Evolutionary conservation across 306 rosid species (phyloP).

Genomic region (Abrus pulchellus): DNA sequence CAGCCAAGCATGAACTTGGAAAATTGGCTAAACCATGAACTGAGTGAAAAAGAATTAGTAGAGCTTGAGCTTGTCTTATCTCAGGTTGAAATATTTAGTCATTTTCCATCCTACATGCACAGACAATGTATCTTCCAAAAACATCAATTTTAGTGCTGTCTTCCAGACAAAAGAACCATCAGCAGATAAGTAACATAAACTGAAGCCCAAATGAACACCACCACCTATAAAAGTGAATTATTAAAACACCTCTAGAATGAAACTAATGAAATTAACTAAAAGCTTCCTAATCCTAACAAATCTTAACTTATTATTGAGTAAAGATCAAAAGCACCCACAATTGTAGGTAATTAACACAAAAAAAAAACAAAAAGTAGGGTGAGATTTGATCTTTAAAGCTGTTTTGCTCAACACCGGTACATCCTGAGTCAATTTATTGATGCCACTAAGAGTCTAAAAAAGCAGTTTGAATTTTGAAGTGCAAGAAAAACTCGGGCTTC

Average conservation of each 20-base stretch:
- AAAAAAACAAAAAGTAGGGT: not conserved
- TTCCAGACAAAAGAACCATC: not conserved
- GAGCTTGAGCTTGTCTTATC: not conserved
- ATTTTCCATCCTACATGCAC: not conserved
- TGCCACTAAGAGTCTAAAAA: not conserved
- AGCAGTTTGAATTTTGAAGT: not conserved
- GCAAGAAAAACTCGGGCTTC: not conserved
- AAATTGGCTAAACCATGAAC: constrained; percentile 2
- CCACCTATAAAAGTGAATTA: not conserved
- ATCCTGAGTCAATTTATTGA: constrained; percentile 5
- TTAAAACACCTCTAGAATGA: not conserved
- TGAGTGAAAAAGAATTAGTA: not conserved
- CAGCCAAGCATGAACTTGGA: not conserved
- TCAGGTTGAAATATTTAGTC: not conserved
- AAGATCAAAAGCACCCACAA: not conserved
- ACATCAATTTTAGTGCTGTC: not conserved
- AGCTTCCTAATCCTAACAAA: not conserved
- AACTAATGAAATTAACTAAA: not conserved
- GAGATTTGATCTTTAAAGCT: not conserved
- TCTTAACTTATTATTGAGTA: not conserved
- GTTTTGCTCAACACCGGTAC: not conserved
- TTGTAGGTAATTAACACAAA: not conserved
- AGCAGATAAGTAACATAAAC: not conserved
- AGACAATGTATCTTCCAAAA: not conserved
- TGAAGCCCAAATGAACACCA: not conserved